Evolutionary conservation across 306 rosid genomes (phyloP), one percentile per base, ranked within the genome.

Genomic region (Medicago lupulina): DNA sequence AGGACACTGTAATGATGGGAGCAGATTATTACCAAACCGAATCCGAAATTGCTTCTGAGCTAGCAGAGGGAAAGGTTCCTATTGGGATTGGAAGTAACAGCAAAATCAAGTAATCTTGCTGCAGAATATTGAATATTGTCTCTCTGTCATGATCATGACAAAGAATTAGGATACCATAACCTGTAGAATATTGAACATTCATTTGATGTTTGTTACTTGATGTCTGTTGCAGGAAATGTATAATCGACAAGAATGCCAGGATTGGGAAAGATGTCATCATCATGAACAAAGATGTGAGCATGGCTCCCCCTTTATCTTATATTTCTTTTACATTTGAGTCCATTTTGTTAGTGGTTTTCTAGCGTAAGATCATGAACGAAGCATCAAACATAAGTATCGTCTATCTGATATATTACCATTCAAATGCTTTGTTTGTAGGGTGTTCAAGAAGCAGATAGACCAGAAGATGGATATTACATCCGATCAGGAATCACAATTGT

Each of bases 1-100:
- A 94, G 98, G 93, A 88, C 81, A 79, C 98, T 8, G 65, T 94
- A 59, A 91, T 94, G 98, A 86, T 94, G 97, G 98, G 98, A 76
- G 98, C 98, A 46, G 95, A 91, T 86, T 25, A 49, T 59, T 94
- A 94, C 87, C 97, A 94, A 92, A 94, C 98, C 23, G 97, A 94
- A 84, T 53, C 95, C 11, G 98, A 94, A 88, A 94, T 94, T 28
- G 95, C 93, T 62, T 83, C 89, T 69, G 86, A 88, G 38, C 74
- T 91, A 44, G 97, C 95, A 9, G 89, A 88, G 34, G 89, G 93
- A 36, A 88, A 88, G 82, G 93, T 94, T 53, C 98, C 98, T 3
- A 85, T 94, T 16, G 97, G 98, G 38, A 81, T 94, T 39, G 98
- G 97, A 83, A 68, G 74, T 71, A 91, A 90, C 81, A 83, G 95